Evolutionary conservation across 2,329 filamentous ascomycete species (phyloP).

Genomic region (Sclerotinia borealis): DNA sequence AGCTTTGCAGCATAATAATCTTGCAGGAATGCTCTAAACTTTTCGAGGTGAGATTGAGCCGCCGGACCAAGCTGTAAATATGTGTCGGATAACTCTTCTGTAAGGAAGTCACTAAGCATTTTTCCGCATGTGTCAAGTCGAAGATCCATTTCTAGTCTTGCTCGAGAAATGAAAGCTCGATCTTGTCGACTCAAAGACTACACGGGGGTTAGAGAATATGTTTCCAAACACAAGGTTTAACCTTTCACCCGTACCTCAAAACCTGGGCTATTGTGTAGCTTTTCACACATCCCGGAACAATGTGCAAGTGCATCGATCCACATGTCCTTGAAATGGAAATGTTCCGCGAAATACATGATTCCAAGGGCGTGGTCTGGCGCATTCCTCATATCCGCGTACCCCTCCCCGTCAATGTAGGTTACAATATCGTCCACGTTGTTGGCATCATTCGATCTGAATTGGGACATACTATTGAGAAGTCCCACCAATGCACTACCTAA

Average conservation of each 20-base stretch:
- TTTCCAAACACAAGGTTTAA: not conserved
- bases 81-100: slow-evolving; percentile 61
- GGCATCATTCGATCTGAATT: slow-evolving; percentile 48
- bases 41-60: slow-evolving; percentile 61
- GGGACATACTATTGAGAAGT: slow-evolving; percentile 58
- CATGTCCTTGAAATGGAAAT: slow-evolving; percentile 54
- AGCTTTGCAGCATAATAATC: slow-evolving; percentile 61
- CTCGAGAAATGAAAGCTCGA: slow-evolving; percentile 58
- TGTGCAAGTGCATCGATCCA: slow-evolving; percentile 72
- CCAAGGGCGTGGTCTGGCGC: slow-evolving; percentile 64
- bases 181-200: slow-evolving; percentile 48
- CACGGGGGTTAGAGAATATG: slow-evolving; percentile 8
- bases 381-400: slow-evolving; percentile 61
- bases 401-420: slow-evolving; percentile 60
- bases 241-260: slow-evolving; percentile 48
- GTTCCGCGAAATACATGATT: slow-evolving; percentile 61
- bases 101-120: slow-evolving; percentile 61
- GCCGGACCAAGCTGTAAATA: slow-evolving; percentile 57
- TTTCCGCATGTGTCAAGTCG: slow-evolving; percentile 52
- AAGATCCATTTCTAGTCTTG: slow-evolving; percentile 58
- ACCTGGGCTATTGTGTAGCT: slow-evolving; percentile 49
- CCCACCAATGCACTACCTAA: slow-evolving; percentile 59
- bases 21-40: slow-evolving; percentile 64
- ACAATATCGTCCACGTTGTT: slow-evolving; percentile 58
- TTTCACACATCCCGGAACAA: slow-evolving; percentile 70